Base-by-base conservation (phyloP, 2,329 filamentous ascomycete genomes). In the Camptophora hylomeconis region DNA sequence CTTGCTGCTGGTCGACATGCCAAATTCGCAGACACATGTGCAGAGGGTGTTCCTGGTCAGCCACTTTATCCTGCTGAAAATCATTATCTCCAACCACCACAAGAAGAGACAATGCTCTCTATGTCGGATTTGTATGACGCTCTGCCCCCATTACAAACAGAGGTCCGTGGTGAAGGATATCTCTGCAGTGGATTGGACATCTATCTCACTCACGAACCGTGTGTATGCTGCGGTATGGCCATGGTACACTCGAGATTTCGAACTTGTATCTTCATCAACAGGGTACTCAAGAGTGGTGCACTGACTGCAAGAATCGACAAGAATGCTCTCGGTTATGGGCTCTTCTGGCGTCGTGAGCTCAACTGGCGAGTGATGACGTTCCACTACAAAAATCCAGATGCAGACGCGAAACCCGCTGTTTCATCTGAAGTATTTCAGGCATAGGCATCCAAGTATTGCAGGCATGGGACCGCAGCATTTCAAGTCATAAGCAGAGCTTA, bases 141-240 rank as follows among this genome's bases (percentile, higher is more conserved):
- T 7, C 27, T 30, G 7, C 26, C 31, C 20, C 26, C 26, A n/a
- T 16, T 16, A 23, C 29, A 19, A 16, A 23, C 17, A 68, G 21
- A 20, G 69, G 65, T 40, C 68, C 35, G 36, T 17, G 23, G 71
- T 17, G 80, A 83, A 42, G 87, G 87, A 30, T 98, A 98, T 52
- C 72, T 98, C 12, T 95, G 87, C 57, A 83, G 92, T 42, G 81
- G 83, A 31, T 68, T 98, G 17, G 87, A 95, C 54, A 70, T 98
- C 32, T 95, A 94, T 57, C 65, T 92, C 36, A 93, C 86, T 2
- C 86, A 95, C 49, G 89, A 98, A 57, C 89, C 89, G 4, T 98
- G 89, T 51, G 71, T 92, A 36, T 92, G 92, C 71, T 98, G 89
- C 57, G 83, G 80, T 19, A 95, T 95, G 89, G 89, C 82, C 2